Evolutionary conservation across 306 rosid genomes (phyloP).

Genomic region (Corylus americana): DNA sequence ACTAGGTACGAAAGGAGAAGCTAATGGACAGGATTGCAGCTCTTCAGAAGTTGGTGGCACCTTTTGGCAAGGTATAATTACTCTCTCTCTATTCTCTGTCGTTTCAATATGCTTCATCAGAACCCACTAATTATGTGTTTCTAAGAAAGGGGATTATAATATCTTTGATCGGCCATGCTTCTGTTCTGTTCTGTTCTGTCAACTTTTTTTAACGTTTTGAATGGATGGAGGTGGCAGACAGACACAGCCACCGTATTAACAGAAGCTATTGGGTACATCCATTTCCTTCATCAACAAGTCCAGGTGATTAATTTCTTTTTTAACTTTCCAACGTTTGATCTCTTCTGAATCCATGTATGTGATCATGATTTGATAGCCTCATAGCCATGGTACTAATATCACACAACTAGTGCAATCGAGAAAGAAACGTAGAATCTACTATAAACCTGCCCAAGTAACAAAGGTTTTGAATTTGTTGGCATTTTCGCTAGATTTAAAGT

Average conservation of each 20-base stretch:
- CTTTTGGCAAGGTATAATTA: conserved; percentile 63
- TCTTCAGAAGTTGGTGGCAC: conserved; percentile 68
- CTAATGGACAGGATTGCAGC: conserved; percentile 65
- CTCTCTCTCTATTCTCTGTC: not conserved
- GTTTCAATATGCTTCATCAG: conserved; percentile 15
- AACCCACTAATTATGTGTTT: conserved; percentile 19
- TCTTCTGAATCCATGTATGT: not conserved
- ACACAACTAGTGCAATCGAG: too few species aligned
- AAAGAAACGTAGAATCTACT: too few species aligned
- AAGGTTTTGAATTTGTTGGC: too few species aligned
- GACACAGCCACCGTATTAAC: conserved; percentile 61
- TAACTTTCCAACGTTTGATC: not conserved
- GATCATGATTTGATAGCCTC: not conserved
- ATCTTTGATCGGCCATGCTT: conserved; percentile 20
- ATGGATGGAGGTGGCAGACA: conserved; percentile 42
- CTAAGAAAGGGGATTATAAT: conserved; percentile 2
- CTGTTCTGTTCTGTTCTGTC: not conserved
- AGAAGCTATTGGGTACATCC: conserved; percentile 72
- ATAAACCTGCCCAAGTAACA: too few species aligned
- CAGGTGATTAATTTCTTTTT: conserved; percentile 33
- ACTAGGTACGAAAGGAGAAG: conserved; percentile 63
- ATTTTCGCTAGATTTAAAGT: too few species aligned
- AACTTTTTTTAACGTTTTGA: not conserved
- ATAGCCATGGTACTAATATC: not conserved
- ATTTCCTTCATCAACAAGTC: conserved; percentile 63